Conservation (phyloP, 495 filamentous ascomycete genomes). For the Daldinia decipiens region DNA sequence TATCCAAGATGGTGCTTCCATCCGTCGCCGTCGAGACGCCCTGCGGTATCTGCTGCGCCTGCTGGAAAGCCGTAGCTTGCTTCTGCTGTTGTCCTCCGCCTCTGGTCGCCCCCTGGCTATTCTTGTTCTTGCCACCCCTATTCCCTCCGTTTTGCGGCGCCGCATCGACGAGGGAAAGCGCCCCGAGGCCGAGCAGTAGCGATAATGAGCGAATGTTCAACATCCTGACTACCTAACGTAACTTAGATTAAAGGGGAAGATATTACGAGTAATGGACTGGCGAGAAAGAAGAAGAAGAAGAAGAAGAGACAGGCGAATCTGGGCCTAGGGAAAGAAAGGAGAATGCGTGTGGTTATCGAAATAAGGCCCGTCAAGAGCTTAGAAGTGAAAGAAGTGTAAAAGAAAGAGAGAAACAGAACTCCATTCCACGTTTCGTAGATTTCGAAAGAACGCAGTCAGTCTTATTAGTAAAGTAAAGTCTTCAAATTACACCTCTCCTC, state of each 20-base stretch:
- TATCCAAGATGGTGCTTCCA: slow-evolving; percentile 60
- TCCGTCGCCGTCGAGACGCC: slow-evolving; percentile 55
- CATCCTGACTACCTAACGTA: slow-evolving; percentile 37
- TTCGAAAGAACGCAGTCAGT: slow-evolving; percentile 1
- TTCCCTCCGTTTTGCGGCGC: slow-evolving; percentile 43
- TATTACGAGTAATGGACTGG: slow-evolving; percentile 9
- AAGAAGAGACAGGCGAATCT: slow-evolving; percentile 18
- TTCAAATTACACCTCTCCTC: slow-evolving; percentile 7
- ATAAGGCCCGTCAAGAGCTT: slow-evolving; percentile 41
- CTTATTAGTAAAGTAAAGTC: slow-evolving; percentile 4
- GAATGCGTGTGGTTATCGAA: slow-evolving; percentile 28
- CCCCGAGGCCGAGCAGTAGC: slow-evolving; percentile 35
- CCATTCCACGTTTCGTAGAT: slow-evolving; percentile 12
- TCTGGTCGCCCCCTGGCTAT: not conserved
- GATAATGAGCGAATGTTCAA: slow-evolving; percentile 46
- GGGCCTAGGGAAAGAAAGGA: slow-evolving; percentile 15
- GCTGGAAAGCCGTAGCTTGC: slow-evolving; percentile 49
- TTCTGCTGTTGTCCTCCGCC: slow-evolving; percentile 11
- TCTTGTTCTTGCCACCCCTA: slow-evolving; percentile 12
- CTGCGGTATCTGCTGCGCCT: slow-evolving; percentile 51
- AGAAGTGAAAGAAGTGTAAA: slow-evolving; percentile 21
- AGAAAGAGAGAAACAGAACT: slow-evolving; percentile 15
- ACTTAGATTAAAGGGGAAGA: not conserved
- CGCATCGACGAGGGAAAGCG: slow-evolving; percentile 43
- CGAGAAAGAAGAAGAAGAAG: not conserved